Evolutionary conservation across 1,284 basidiomycete species (phyloP).

Genomic region (Bjerkandera adusta): DNA sequence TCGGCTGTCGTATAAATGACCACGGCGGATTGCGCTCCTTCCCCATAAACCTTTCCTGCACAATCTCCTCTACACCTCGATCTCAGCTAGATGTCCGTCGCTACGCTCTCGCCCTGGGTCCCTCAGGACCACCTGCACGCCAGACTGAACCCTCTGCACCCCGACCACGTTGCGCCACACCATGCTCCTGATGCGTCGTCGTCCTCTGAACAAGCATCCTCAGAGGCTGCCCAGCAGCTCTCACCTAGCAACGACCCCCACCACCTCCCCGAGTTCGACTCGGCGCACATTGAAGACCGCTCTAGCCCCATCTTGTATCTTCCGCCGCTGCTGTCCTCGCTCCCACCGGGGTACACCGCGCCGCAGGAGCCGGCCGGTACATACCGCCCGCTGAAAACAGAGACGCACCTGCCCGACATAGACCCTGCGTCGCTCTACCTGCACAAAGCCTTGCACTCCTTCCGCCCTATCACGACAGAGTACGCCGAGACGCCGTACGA

Average conservation of each 20-base stretch:
- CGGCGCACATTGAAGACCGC: slow-evolving; percentile 9
- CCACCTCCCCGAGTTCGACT: slow-evolving; percentile 49
- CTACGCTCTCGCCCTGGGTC: slow-evolving; percentile 3
- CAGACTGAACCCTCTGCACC: not conserved
- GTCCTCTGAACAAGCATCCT: slow-evolving; percentile 7
- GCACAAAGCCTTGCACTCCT: slow-evolving; percentile 80
- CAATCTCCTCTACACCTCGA: not conserved
- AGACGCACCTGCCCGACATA: slow-evolving; percentile 78
- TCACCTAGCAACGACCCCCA: slow-evolving; percentile 48
- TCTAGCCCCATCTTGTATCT: slow-evolving; percentile 66
- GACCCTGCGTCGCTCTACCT: slow-evolving; percentile 81
- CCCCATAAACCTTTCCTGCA: not conserved
- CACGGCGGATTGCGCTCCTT: not conserved
- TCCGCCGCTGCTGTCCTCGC: slow-evolving; percentile 75
- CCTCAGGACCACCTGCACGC: slow-evolving; percentile 2
- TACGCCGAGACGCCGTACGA: slow-evolving; percentile 69
- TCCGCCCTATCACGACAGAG: slow-evolving; percentile 56
- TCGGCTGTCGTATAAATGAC: no score
- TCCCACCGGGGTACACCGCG: slow-evolving; percentile 41
- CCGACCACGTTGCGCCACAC: not conserved
- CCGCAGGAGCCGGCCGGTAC: slow-evolving; percentile 25
- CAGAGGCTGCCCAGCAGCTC: not conserved
- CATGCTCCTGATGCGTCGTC: not conserved
- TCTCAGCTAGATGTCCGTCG: not conserved
- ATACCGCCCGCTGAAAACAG: slow-evolving; percentile 53